Evolutionary conservation across 1,284 basidiomycete species (phyloP).

Genomic region (Takashimella koratensis): DNA sequence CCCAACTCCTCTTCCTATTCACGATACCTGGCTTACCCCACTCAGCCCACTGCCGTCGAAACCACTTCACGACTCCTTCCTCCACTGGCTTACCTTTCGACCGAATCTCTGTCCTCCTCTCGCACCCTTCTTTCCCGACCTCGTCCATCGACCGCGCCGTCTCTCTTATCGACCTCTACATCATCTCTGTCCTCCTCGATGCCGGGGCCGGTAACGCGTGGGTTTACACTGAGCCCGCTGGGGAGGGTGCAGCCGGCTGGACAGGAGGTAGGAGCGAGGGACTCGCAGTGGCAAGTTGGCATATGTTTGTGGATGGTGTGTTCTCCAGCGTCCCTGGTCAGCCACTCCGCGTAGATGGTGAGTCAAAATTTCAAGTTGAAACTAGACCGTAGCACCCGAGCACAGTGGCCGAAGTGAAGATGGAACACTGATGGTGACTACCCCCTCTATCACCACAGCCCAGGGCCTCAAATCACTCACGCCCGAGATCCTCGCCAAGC

Average conservation of each 20-base stretch:
- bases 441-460: slow-evolving; percentile 53
- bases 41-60: slow-evolving; percentile 78
- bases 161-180: slow-evolving; percentile 81
- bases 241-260: slow-evolving; percentile 36
- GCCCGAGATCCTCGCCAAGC: slow-evolving; percentile 59
- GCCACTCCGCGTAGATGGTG: slow-evolving; percentile 75
- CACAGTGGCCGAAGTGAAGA: not conserved
- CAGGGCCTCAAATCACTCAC: slow-evolving; percentile 66
- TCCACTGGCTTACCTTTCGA: slow-evolving; percentile 63
- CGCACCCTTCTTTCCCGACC: slow-evolving; percentile 23
- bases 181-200: slow-evolving; percentile 88
- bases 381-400: too few species aligned
- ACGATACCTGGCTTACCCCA: too few species aligned
- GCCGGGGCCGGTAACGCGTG: slow-evolving; percentile 86
- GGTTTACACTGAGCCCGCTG: slow-evolving; percentile 64
- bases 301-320: slow-evolving; percentile 80
- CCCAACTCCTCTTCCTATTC: not conserved
- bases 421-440: slow-evolving; percentile 5
- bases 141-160: slow-evolving; percentile 61
- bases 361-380: too few species aligned
- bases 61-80: slow-evolving; percentile 66
- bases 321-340: slow-evolving; percentile 68
- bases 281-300: slow-evolving; percentile 82
- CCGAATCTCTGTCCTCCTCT: slow-evolving; percentile 52
- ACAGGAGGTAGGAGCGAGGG: slow-evolving; percentile 78